Percentiles rank a stretch among this genome's conserved stretches.
These are phyloP conservation scores for Zopfia rhizophila DNA, from an alignment of 2,329 filamentous ascomycete species.

Conservation along the genomic window DNA sequence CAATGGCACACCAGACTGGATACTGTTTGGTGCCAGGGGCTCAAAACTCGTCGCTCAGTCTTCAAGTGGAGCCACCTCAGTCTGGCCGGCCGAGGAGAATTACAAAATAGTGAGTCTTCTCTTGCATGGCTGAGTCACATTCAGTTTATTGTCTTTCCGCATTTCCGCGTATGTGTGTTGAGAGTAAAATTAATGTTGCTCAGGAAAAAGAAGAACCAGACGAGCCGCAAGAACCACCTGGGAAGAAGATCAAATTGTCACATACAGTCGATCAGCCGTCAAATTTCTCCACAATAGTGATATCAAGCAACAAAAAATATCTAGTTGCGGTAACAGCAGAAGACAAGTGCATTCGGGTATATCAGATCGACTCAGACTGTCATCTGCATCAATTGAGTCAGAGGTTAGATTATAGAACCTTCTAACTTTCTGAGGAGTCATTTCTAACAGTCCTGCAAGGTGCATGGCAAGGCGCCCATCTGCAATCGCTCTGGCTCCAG, in stretches of 20 bases:
- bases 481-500: slow-evolving; percentile 74
- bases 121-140: too few relatives aligned
- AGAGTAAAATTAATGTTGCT: slow-evolving; percentile 19
- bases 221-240: slow-evolving; percentile 48
- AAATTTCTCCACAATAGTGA: slow-evolving; percentile 74
- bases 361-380: slow-evolving; percentile 72
- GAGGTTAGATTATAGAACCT: slow-evolving; percentile 63
- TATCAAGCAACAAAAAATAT: slow-evolving; percentile 72
- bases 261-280: slow-evolving; percentile 54
- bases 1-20: slow-evolving; percentile 41
- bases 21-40: slow-evolving; percentile 79
- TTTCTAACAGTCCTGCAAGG: slow-evolving; percentile 58
- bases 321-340: slow-evolving; percentile 85
- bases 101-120: slow-evolving; percentile 35
- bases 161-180: not conserved
- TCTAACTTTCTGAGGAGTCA: not conserved
- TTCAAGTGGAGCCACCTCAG: slow-evolving; percentile 40
- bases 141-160: not conserved
- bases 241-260: slow-evolving; percentile 55
- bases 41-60: slow-evolving; percentile 69
- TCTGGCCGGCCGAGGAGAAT: slow-evolving; percentile 39
- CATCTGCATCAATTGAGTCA: slow-evolving; percentile 74
- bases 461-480: slow-evolving; percentile 90
- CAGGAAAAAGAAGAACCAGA: slow-evolving; percentile 21
- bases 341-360: slow-evolving; percentile 90